phyloP scores from a whole-genome alignment of 345 rosid species.

The Eucalyptus tenuipes region DNA sequence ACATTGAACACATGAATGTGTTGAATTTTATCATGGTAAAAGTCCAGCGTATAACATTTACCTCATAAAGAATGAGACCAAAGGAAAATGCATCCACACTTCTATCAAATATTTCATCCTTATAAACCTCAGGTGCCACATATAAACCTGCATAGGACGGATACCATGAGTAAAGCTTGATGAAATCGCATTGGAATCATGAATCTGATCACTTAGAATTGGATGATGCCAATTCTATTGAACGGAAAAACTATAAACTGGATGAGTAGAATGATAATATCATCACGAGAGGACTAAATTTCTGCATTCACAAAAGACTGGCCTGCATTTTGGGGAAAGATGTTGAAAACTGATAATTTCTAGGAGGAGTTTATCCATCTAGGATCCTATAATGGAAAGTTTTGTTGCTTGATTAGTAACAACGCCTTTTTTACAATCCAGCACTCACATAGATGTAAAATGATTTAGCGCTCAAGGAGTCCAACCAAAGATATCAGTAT shows the following conservation, averaged over 20 bases:
- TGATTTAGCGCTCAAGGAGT: not conserved
- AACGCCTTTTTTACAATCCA: not conserved
- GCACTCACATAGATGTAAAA: not conserved
- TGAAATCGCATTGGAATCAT: not conserved
- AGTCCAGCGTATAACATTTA: slow-evolving; percentile 5
- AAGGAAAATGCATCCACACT: slow-evolving; percentile 79
- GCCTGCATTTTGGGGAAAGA: not conserved
- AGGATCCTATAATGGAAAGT: not conserved
- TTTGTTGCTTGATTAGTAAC: not conserved
- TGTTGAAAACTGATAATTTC: not conserved
- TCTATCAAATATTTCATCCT: slow-evolving; percentile 50
- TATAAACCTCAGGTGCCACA: slow-evolving; percentile 74
- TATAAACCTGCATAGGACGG: slow-evolving; percentile 37
- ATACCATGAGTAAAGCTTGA: not conserved
- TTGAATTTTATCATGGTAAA: not conserved
- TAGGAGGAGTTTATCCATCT: not conserved
- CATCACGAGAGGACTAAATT: not conserved
- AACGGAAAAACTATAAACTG: not conserved
- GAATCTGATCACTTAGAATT: not conserved
- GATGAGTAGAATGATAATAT: not conserved
- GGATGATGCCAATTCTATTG: not conserved
- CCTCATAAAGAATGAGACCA: slow-evolving; percentile 85
- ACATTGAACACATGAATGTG: not conserved
- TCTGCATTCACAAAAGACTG: not conserved
- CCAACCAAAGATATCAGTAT: not conserved